These are phyloP conservation scores for Mytilinidion resinicola DNA, from an alignment of 495 filamentous ascomycete species.

Conservation along the genomic window DNA sequence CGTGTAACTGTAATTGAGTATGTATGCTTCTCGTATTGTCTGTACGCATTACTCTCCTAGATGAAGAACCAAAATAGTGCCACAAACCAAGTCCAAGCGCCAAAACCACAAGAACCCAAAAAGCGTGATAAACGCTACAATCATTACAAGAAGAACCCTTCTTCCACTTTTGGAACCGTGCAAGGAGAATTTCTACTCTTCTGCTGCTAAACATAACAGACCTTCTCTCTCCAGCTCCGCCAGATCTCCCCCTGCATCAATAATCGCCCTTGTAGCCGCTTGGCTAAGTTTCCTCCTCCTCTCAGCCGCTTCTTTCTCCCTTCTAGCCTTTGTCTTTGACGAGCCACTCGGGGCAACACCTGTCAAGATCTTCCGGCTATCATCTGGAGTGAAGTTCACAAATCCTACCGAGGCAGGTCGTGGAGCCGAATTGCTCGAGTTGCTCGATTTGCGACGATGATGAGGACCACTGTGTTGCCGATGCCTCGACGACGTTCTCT, in stretches of 20 bases:
- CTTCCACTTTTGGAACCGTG: too few species aligned
- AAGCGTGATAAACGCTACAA: too few species aligned
- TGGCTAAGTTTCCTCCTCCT: constrained; percentile 67
- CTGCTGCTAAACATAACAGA: constrained; percentile 21
- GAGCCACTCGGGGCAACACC: constrained; percentile 88
- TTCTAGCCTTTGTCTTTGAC: constrained; percentile 84
- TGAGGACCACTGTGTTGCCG: neutral
- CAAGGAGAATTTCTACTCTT: neutral
- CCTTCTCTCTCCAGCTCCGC: constrained; percentile 41
- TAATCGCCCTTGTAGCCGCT: constrained; percentile 63
- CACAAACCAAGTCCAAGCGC: too few species aligned
- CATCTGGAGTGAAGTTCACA: constrained; percentile 84
- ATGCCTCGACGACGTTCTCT: neutral
- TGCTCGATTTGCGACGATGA: constrained; percentile 15
- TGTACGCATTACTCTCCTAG: too few species aligned
- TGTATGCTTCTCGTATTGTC: too few species aligned
- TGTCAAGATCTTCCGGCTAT: constrained; percentile 72
- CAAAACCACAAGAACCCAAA: too few species aligned
- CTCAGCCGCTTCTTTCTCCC: constrained; percentile 82
- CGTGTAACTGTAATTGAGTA: too few species aligned
- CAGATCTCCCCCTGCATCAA: constrained; percentile 74
- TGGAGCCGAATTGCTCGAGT: neutral
- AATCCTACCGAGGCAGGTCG: constrained; percentile 49
- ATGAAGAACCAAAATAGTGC: too few species aligned
- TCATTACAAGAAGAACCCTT: too few species aligned